Evolutionary conservation across 352 stramenopile genomes (phyloP), one percentile per base, ranked within the genome.

Genomic region (Phytopythium boreale): DNA sequence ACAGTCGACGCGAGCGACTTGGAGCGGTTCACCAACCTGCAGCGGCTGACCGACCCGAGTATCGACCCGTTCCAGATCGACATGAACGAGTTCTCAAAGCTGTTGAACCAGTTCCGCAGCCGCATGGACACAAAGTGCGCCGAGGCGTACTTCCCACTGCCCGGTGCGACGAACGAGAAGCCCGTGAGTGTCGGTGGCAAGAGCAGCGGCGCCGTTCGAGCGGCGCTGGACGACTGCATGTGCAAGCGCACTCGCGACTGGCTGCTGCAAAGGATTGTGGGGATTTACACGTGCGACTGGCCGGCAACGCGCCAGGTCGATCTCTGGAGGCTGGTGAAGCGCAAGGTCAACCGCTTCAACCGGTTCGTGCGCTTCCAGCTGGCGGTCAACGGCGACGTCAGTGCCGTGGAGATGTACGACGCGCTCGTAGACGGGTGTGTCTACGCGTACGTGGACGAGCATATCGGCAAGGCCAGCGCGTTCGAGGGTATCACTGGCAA

Each of bases 291-390:
- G 24, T 61, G 56, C 39, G 56, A 61, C 56, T 26, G 29, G 10
- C 37, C 37, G 15, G 24, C 26, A 0, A 14, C 22, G 17, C 12
- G 14, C 5, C 56, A 36, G 5, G 27, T 19, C 6, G 43, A 61
- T 27, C 15, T 61, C 0, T 51, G 24, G 56, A n/a, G 4, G 39
- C 24, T 41, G 14, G 2, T 43, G 10, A n/a, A 52, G 15, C n/a
- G 22, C 39, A 61, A 61, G 43, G 9, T 20, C 6, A 27, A 52
- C 5, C 56, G 56, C 0, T 53, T 52, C 56, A 61, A 43, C 24
- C 36, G 56, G 19, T 61, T 61, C 24, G 15, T 61, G 26, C 56
- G 56, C 22, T 61, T 53, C 19, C 37, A 61, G 26, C 37, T 61
- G 17, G 56, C 56, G 7, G 11, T 61, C 17, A 29, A 27, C 37